Evolutionary conservation across 176 grass and related monocot genomes (phyloP), one percentile per base, ranked within the genome.

Genomic region (Tillandsia fasciculata): DNA sequence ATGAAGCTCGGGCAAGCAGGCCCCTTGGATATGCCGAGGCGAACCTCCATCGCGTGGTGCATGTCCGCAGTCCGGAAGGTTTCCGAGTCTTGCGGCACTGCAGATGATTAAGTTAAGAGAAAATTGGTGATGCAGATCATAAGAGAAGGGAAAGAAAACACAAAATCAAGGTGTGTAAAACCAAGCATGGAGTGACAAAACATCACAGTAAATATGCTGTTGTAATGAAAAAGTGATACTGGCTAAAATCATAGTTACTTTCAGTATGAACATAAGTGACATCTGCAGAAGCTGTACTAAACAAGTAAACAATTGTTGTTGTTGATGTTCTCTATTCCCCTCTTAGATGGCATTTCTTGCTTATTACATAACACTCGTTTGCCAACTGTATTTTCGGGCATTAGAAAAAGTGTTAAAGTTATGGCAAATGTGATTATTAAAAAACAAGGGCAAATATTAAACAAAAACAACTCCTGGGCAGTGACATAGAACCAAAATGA

Each of bases 41-140:
- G 85, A 71, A 96, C 92, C 73, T 96, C 92, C 88, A 96, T 96
- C 18, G 72, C 92, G 12, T 91, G 88, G 58, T 96, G 92, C 88
- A 91, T 84, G 53, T 96, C 92, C 10, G 80, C 74, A 26, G 87
- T 65, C 47, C 83, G 76, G 49, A 83, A 79, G 68, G 64, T 78
- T 51, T 96, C 92, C 17, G 92, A 96, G 50, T 89, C 85, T 82
- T 89, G 92, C 14, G 92, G 92, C 77, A 87, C 92, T 91, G 67
- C 65, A 88, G 49, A 64, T 24, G 29, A 18, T n/a, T 15, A 11
- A 58, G 7, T 28, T 26, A 9, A 75, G 33, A 65, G 26, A 28
- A 33, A 47, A 18, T 48, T 20, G 13, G 48, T 49, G 1, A 42
- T 28, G 13, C 64, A 65, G 29, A 65, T 0, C 18, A 75, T 66